phyloP scores from a whole-genome alignment of 805 yeast species.

The Saccharomycopsis sp. region DNA sequence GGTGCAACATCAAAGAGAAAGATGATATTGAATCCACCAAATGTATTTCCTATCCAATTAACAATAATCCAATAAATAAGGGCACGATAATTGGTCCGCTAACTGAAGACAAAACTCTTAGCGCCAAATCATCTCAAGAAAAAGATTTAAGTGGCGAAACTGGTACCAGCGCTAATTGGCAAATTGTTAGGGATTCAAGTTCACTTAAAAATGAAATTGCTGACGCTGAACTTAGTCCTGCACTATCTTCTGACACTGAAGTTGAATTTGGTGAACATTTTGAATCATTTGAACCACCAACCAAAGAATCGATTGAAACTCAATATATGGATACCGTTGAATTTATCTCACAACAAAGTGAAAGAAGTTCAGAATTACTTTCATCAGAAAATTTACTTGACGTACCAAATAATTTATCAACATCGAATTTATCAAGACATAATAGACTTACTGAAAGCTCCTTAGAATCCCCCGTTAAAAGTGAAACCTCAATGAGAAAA shows the following conservation, averaged over 20 bases:
- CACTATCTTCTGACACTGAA: slow-evolving; percentile 5
- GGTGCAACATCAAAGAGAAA: slow-evolving; percentile 29
- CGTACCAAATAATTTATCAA: slow-evolving; percentile 10
- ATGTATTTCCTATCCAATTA: slow-evolving; percentile 34
- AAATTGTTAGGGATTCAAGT: neutral
- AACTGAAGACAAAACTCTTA: slow-evolving; percentile 31
- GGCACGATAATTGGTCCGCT: slow-evolving; percentile 89
- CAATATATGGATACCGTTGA: slow-evolving; percentile 14
- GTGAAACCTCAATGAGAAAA: slow-evolving; percentile 21
- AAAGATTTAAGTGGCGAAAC: slow-evolving; percentile 19
- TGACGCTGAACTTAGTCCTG: neutral
- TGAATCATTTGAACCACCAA: neutral
- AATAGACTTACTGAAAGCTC: neutral
- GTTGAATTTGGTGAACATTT: slow-evolving; percentile 15
- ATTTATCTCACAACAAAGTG: neutral
- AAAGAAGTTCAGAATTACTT: neutral
- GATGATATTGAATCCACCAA: slow-evolving; percentile 26
- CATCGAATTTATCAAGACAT: slow-evolving; percentile 3
- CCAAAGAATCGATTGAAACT: neutral
- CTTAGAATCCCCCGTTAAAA: no score
- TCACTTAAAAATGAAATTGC: neutral
- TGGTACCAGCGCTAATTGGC: neutral
- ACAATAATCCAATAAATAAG: slow-evolving; percentile 37
- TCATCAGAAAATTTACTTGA: slow-evolving; percentile 13
- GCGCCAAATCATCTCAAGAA: slow-evolving; percentile 7